Percentiles rank a stretch among this genome's conserved stretches.
phyloP scores from a whole-genome alignment of 106 monocot genomes.

The Acorus calamus region DNA sequence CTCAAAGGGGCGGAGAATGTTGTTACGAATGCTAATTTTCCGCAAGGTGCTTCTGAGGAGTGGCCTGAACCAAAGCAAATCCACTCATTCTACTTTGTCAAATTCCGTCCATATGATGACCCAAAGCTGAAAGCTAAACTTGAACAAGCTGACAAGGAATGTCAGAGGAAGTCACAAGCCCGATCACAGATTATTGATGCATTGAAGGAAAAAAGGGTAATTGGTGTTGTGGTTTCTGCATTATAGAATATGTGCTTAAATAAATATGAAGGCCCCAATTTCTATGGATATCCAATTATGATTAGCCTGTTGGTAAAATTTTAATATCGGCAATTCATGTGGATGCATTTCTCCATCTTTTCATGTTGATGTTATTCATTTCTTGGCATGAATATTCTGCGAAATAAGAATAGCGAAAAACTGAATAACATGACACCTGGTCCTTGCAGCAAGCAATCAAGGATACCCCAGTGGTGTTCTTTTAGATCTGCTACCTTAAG shows the following conservation, averaged over 20 bases:
- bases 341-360: background rate
- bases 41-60: conserved; percentile 74
- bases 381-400: background rate
- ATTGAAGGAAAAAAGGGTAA: conserved; percentile 56
- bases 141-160: conserved; percentile 59
- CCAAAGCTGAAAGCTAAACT: conserved; percentile 63
- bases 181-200: conserved; percentile 37
- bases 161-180: conserved; percentile 42
- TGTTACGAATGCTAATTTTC: conserved; percentile 14
- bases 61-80: conserved; percentile 70
- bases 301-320: too few species aligned
- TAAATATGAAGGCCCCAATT: too few species aligned
- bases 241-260: too few species aligned
- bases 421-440: too few species aligned
- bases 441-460: too few species aligned
- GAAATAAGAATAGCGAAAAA: too few species aligned
- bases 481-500: background rate
- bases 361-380: background rate
- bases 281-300: too few species aligned
- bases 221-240: too few species aligned
- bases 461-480: background rate
- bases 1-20: conserved; percentile 13
- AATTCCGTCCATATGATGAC: conserved; percentile 51
- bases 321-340: background rate
- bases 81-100: conserved; percentile 61